A percentile compares a stretch with the other conserved stretches of the same genome.
Conservation (phyloP, 2,329 filamentous ascomycete genomes). For the Zarea fungicola region DNA sequence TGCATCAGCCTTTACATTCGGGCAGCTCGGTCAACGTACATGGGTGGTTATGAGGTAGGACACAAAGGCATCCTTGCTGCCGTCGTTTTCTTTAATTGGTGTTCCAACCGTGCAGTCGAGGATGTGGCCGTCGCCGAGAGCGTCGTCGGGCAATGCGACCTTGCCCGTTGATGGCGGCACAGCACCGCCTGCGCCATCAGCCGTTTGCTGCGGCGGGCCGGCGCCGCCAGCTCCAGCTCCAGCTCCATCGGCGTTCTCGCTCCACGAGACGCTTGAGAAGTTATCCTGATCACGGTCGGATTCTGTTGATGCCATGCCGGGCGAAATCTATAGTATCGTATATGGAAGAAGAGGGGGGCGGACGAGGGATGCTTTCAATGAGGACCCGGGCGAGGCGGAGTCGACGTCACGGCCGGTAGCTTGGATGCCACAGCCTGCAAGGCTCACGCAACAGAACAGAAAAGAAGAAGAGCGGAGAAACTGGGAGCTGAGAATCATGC, state of each 20-base stretch:
- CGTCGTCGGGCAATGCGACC: slow-evolving; percentile 40
- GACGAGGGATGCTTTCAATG: neutral
- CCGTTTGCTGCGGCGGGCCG: slow-evolving; percentile 4
- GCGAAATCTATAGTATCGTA: neutral
- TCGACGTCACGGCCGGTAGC: neutral
- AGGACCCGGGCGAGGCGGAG: slow-evolving; percentile 12
- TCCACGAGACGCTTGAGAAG: slow-evolving; percentile 81
- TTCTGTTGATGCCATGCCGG: slow-evolving; percentile 8
- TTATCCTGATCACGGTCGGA: slow-evolving; percentile 51
- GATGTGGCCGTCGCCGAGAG: slow-evolving; percentile 63
- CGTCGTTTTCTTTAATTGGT: slow-evolving; percentile 91
- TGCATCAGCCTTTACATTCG: neutral
- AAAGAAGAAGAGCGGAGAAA: too few relatives aligned
- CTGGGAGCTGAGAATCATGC: too few relatives aligned
- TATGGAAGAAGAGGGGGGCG: neutral
- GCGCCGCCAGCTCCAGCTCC: too few relatives aligned
- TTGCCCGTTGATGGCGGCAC: slow-evolving; percentile 19
- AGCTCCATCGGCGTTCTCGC: slow-evolving; percentile 47
- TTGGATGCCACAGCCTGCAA: neutral
- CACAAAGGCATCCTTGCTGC: slow-evolving; percentile 93
- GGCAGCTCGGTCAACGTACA: slow-evolving; percentile 42
- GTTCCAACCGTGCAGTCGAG: slow-evolving; percentile 79
- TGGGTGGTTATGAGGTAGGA: slow-evolving; percentile 92
- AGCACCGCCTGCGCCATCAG: neutral
- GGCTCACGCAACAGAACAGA: too few relatives aligned